These are phyloP conservation scores for Tetragonia tetragonoides DNA, from an alignment of 148 eudicot genomes.

Conservation along the genomic window DNA sequence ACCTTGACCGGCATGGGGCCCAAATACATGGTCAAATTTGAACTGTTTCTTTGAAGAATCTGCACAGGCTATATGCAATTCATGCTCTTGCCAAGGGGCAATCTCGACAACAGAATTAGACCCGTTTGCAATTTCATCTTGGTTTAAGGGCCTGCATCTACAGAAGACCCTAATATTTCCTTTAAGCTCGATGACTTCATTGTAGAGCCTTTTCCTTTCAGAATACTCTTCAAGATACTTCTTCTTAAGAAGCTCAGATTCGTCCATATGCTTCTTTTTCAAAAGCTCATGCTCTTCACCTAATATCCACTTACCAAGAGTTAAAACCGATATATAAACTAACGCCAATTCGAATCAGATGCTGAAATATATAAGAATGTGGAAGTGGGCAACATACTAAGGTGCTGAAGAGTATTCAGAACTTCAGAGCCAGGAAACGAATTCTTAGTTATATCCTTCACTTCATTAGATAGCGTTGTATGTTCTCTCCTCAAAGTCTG, in stretches of 20 bases:
- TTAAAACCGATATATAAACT: neutral
- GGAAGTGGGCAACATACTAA: slow-evolving; percentile 47
- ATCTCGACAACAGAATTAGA: slow-evolving; percentile 61
- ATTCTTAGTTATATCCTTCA: slow-evolving; percentile 55
- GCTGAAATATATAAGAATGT: neutral
- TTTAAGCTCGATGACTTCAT: slow-evolving; percentile 95
- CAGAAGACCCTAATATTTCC: slow-evolving; percentile 96
- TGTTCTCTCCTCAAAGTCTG: slow-evolving; percentile 83
- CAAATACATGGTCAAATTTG: slow-evolving; percentile 91
- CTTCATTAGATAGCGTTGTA: slow-evolving; percentile 48
- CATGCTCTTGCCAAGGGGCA: slow-evolving; percentile 69
- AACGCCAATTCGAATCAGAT: neutral
- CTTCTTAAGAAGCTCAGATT: slow-evolving; percentile 53
- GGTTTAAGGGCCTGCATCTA: slow-evolving; percentile 79
- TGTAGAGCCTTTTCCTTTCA: slow-evolving; percentile 81
- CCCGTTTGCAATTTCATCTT: slow-evolving; percentile 64
- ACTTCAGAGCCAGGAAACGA: slow-evolving; percentile 70
- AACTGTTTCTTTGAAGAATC: slow-evolving; percentile 88
- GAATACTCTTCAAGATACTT: slow-evolving; percentile 64
- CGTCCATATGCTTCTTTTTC: slow-evolving; percentile 62
- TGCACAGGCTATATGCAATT: slow-evolving; percentile 56
- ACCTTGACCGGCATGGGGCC: slow-evolving; percentile 85
- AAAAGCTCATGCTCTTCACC: slow-evolving; percentile 69
- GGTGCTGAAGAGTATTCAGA: slow-evolving; percentile 59
- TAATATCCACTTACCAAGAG: slow-evolving; percentile 20